Evolutionary conservation across 257 asterid species (phyloP).

Genomic region (Coffea eugenioides): DNA sequence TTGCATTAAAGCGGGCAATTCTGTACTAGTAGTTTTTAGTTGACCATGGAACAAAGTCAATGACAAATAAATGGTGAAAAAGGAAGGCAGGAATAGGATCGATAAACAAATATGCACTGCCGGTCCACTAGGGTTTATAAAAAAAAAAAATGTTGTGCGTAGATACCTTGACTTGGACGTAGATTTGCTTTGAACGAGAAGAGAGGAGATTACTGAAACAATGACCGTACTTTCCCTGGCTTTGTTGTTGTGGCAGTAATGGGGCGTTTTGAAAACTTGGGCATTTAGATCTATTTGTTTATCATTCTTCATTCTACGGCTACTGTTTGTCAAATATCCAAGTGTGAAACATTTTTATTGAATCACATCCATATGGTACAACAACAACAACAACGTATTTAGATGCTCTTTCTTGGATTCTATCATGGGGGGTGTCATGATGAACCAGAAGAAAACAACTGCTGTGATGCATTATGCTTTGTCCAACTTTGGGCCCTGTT

Average conservation of each 20-base stretch:
- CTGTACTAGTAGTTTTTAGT: background rate
- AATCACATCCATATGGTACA: background rate
- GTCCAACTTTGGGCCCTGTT: background rate
- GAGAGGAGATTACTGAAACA: background rate
- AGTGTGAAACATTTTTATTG: background rate
- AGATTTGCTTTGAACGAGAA: background rate
- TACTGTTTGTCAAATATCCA: background rate
- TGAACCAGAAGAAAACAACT: background rate
- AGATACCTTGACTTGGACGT: background rate
- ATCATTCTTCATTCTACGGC: background rate
- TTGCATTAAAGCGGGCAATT: too few species aligned
- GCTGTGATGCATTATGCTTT: background rate
- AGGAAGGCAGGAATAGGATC: background rate
- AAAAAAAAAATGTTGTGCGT: background rate
- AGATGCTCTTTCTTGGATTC: constrained; percentile 34
- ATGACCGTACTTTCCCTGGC: background rate
- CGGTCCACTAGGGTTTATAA: background rate
- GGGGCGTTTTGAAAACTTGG: background rate
- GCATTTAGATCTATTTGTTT: background rate
- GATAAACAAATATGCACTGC: background rate
- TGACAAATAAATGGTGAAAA: background rate
- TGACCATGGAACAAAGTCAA: background rate
- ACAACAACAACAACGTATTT: background rate
- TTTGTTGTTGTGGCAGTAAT: background rate
- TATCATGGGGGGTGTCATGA: background rate